Conservation (phyloP, 768 basidiomycete species). For the Psilocybe subaeruginosa region DNA sequence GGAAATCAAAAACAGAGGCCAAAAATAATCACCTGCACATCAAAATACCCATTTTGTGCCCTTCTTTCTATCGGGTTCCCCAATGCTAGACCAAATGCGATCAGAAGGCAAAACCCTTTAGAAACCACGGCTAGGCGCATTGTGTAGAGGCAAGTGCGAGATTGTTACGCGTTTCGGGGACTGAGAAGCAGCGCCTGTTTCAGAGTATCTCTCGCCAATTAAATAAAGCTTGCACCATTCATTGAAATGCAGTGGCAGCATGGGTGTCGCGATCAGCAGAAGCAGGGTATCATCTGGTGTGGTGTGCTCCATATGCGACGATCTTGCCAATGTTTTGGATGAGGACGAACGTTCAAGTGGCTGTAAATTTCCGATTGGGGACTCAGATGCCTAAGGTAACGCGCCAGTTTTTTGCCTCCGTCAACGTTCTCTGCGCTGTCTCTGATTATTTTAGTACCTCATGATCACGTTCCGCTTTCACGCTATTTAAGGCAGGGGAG, state of each 20-base stretch:
- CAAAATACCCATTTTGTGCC: conserved; percentile 36
- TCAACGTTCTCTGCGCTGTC: conserved; percentile 6
- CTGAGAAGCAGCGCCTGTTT: not conserved
- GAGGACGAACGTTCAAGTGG: conserved; percentile 9
- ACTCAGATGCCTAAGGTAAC: conserved; percentile 2
- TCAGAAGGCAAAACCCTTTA: conserved; percentile 3
- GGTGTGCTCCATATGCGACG: conserved; percentile 1
- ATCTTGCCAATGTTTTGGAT: not conserved
- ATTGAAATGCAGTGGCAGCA: not conserved
- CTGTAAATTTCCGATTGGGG: conserved; percentile 11
- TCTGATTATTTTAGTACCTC: not conserved
- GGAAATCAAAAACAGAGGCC: not conserved
- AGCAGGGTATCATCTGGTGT: not conserved
- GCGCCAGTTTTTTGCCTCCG: not conserved
- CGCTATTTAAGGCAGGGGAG: not conserved
- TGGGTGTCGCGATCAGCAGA: not conserved
- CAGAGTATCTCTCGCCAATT: not conserved
- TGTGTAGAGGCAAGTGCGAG: not conserved
- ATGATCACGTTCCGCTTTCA: conserved; percentile 4
- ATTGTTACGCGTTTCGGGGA: not conserved
- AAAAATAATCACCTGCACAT: conserved; percentile 46
- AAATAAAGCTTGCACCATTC: not conserved
- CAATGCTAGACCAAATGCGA: conserved; percentile 6
- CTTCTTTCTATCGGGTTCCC: conserved; percentile 8
- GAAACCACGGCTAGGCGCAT: conserved; percentile 7